Conservation (phyloP, 495 filamentous ascomycete genomes). For the Aspergillus sparsus region DNA sequence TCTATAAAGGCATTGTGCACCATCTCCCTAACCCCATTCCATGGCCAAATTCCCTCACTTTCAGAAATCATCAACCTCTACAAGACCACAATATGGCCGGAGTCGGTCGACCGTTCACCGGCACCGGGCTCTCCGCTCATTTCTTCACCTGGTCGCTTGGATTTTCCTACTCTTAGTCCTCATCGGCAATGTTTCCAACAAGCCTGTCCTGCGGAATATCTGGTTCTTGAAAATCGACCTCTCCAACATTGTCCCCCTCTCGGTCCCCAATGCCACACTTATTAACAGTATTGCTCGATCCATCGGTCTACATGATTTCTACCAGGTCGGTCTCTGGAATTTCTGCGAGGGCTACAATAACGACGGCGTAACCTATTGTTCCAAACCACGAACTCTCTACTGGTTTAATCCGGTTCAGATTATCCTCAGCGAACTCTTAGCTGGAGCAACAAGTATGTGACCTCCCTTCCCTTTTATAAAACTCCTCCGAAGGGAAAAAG, state of each 20-base stretch:
- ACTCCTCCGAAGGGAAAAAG: not conserved
- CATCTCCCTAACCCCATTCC: slow-evolving; percentile 5
- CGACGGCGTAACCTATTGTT: slow-evolving; percentile 73
- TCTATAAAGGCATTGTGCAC: not conserved
- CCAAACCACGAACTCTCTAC: slow-evolving; percentile 66
- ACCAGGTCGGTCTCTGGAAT: slow-evolving; percentile 87
- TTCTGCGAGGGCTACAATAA: slow-evolving; percentile 83
- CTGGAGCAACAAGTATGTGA: slow-evolving; percentile 72
- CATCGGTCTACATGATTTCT: slow-evolving; percentile 90
- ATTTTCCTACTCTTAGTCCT: slow-evolving; percentile 78
- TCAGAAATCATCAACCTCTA: slow-evolving; percentile 22
- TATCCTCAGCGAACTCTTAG: slow-evolving; percentile 70
- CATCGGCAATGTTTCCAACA: slow-evolving; percentile 67
- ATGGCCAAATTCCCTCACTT: slow-evolving; percentile 40
- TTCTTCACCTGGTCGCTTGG: slow-evolving; percentile 70
- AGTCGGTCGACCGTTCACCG: slow-evolving; percentile 36
- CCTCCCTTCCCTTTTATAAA: not conserved
- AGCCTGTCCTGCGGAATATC: slow-evolving; percentile 61
- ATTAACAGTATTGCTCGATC: slow-evolving; percentile 89
- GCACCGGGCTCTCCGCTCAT: slow-evolving; percentile 57
- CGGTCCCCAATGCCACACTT: slow-evolving; percentile 70
- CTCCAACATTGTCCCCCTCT: slow-evolving; percentile 76
- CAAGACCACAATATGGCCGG: slow-evolving; percentile 31
- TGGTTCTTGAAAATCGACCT: slow-evolving; percentile 85
- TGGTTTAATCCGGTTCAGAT: slow-evolving; percentile 91